Conservation (phyloP, 2,329 filamentous ascomycete genomes). For the Furcasterigmium furcatum region DNA sequence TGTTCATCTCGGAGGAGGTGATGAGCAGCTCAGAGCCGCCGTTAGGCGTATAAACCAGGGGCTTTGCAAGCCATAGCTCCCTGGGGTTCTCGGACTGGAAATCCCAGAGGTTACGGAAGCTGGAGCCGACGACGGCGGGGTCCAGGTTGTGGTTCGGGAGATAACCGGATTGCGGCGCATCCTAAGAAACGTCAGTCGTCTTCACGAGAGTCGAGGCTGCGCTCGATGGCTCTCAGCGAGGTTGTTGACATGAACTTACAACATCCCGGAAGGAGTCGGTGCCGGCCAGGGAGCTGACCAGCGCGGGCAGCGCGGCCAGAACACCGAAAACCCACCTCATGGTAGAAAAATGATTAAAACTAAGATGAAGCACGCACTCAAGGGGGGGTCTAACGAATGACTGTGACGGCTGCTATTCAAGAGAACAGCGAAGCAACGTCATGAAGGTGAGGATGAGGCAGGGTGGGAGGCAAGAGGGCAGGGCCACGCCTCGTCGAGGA, state of each 20-base stretch:
- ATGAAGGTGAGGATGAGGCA: not conserved
- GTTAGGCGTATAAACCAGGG: constrained; percentile 37
- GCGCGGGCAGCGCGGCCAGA: constrained; percentile 12
- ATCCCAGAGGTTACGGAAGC: constrained; percentile 21
- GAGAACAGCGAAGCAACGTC: not conserved
- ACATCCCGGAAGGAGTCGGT: constrained; percentile 13
- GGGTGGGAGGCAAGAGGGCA: not conserved
- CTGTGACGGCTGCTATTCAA: not conserved
- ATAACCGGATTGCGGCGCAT: constrained; percentile 31
- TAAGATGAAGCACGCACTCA: not conserved
- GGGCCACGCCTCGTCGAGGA: not conserved
- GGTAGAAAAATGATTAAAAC: not conserved
- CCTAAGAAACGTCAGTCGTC: constrained; percentile 9
- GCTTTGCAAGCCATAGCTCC: constrained; percentile 27
- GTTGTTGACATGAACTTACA: too few relatives aligned
- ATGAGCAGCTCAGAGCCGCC: constrained; percentile 30
- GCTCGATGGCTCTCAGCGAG: not conserved
- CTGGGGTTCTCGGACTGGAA: constrained; percentile 22
- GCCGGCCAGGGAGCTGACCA: constrained; percentile 10
- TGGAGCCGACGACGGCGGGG: constrained; percentile 31
- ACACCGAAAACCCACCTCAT: constrained; percentile 10
- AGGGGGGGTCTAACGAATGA: not conserved
- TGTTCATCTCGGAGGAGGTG: constrained; percentile 32
- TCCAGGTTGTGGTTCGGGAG: constrained; percentile 37
- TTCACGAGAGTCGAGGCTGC: not conserved